Evolutionary conservation across 805 yeast genomes (phyloP).

Genomic region (Saccharomycopsis schoenii): DNA sequence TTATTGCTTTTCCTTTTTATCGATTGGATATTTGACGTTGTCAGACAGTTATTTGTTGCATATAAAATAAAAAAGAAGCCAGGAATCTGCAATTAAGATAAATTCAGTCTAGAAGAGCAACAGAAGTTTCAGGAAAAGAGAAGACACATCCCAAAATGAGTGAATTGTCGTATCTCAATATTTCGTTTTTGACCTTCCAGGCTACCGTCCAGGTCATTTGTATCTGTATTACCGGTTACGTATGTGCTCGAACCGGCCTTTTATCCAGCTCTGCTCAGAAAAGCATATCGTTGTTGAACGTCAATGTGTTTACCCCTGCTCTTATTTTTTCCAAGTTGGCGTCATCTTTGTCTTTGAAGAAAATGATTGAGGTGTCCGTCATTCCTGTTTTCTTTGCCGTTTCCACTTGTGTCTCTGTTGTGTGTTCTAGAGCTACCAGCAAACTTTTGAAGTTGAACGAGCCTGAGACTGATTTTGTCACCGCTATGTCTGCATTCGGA

Average conservation of each 20-base stretch:
- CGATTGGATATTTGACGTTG: too few relatives aligned
- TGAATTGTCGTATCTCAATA: conserved; percentile 23
- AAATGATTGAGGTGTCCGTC: conserved; percentile 68
- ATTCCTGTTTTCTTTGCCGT: conserved; percentile 81
- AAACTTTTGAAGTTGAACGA: conserved; percentile 47
- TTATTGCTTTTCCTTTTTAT: too few relatives aligned
- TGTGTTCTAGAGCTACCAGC: conserved; percentile 50
- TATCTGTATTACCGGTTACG: conserved; percentile 76
- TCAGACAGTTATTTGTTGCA: too few relatives aligned
- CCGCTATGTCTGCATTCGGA: conserved; percentile 96
- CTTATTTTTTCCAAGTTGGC: conserved; percentile 80
- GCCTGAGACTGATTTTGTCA: conserved; percentile 80
- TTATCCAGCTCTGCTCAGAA: conserved; percentile 69
- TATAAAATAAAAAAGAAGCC: not conserved
- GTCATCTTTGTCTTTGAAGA: conserved; percentile 56
- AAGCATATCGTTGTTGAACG: conserved; percentile 66
- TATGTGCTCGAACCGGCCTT: conserved; percentile 68
- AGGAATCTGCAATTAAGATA: not conserved
- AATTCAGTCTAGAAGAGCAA: not conserved
- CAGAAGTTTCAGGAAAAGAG: not conserved
- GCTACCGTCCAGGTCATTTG: conserved; percentile 87
- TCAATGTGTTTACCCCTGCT: conserved; percentile 90
- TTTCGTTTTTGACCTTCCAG: conserved; percentile 66
- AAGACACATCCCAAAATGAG: conserved; percentile 5
- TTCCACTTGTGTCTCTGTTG: conserved; percentile 66